A percentile compares a stretch with the other conserved stretches of the same genome.
phyloP scores from a whole-genome alignment of 768 basidiomycete genomes.

The Termitomyces sp. region DNA sequence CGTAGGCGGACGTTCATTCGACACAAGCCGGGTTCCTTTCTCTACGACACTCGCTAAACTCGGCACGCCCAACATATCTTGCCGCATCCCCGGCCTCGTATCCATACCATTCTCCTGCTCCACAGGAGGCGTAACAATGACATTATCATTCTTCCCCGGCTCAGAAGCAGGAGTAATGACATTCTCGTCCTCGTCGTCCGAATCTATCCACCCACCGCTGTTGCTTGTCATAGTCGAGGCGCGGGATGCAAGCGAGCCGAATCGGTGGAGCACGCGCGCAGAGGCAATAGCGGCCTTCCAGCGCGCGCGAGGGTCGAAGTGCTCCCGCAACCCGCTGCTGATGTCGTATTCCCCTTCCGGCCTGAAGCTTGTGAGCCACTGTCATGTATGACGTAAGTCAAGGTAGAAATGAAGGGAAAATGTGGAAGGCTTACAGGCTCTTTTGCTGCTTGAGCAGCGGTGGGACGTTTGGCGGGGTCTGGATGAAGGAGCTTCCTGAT shows the following conservation, averaged over 20 bases:
- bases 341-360: conserved; percentile 75
- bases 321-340: conserved; percentile 63
- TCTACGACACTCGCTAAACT: background rate
- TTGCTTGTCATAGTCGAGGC: conserved; percentile 17
- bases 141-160: conserved; percentile 35
- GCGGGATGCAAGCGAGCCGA: conserved; percentile 24
- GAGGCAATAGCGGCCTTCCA: conserved; percentile 70
- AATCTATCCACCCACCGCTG: conserved; percentile 27
- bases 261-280: conserved; percentile 36
- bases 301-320: conserved; percentile 71
- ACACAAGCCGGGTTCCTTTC: background rate
- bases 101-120: conserved; percentile 17
- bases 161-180: conserved; percentile 7
- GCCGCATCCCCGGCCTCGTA: conserved; percentile 12
- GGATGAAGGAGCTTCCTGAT: conserved; percentile 66
- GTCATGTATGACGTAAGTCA: background rate
- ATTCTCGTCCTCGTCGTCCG: conserved; percentile 26
- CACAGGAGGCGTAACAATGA: conserved; percentile 30
- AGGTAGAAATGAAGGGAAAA: background rate
- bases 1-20: conserved; percentile 2
- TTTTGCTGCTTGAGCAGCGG: conserved; percentile 64
- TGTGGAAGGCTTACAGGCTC: conserved; percentile 46
- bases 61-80: conserved; percentile 5
- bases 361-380: conserved; percentile 73
- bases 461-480: conserved; percentile 66